Conservation (phyloP, 2,329 filamentous ascomycete genomes). For the Helotiales sp. region DNA sequence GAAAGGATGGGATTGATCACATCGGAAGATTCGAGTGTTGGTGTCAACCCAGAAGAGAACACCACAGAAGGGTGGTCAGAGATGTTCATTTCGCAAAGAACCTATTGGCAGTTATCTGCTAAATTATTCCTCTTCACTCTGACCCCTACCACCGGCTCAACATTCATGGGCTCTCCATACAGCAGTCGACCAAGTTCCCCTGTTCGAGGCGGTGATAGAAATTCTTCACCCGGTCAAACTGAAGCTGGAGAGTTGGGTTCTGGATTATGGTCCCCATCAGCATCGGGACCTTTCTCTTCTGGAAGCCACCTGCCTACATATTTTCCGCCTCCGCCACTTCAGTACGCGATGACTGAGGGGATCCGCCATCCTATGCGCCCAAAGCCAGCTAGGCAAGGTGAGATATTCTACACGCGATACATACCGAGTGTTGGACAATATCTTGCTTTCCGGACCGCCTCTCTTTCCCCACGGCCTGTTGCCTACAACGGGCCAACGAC, state of each 20-base stretch:
- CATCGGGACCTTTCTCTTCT: slow-evolving; percentile 75
- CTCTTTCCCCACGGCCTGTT: slow-evolving; percentile 66
- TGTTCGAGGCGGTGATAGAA: slow-evolving; percentile 44
- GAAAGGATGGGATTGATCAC: slow-evolving; percentile 90
- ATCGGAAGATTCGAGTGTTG: slow-evolving; percentile 76
- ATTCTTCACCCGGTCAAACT: slow-evolving; percentile 40
- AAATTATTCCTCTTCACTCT: slow-evolving; percentile 88
- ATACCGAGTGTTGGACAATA: slow-evolving; percentile 83
- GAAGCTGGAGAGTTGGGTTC: slow-evolving; percentile 43
- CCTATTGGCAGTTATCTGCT: slow-evolving; percentile 92
- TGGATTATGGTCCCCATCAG: slow-evolving; percentile 46
- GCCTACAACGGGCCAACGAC: slow-evolving; percentile 64
- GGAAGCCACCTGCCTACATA: slow-evolving; percentile 87
- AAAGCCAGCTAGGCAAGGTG: slow-evolving; percentile 87
- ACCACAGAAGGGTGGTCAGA: slow-evolving; percentile 70
- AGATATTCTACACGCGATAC: slow-evolving; percentile 88
- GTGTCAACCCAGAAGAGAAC: slow-evolving; percentile 65
- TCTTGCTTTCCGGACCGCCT: slow-evolving; percentile 86
- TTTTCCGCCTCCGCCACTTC: slow-evolving; percentile 81
- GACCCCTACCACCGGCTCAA: slow-evolving; percentile 54
- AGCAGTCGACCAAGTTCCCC: slow-evolving; percentile 61
- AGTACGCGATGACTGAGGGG: slow-evolving; percentile 79
- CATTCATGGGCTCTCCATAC: slow-evolving; percentile 57
- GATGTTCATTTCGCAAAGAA: slow-evolving; percentile 81
- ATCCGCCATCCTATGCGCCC: slow-evolving; percentile 85